Base-by-base conservation (phyloP, 495 filamentous ascomycete genomes). In the Aspergillus homomorphus region DNA sequence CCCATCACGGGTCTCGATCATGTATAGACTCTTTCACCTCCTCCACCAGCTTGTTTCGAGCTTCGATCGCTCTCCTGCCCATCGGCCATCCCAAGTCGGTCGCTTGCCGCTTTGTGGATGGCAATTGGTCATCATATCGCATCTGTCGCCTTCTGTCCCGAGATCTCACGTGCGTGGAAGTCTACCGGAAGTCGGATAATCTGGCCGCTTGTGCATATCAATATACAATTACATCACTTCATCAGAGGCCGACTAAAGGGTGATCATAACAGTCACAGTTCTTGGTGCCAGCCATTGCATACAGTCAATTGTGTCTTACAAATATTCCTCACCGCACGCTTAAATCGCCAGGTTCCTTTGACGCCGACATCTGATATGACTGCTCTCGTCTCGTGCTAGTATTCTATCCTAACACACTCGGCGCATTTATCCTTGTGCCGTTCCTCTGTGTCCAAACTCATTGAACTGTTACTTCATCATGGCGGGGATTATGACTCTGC, bases 401-500 rank as follows among this genome's bases (percentile, higher is more conserved):
- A 50, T 50, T 50, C 12, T 14, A 12, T 22, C 21, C 16, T n/a
- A 16, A 51, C 18, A 18, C 48, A 28, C n/a, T 51, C 12, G 24
- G 18, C 16, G 19, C 45, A 51, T 30, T 38, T 7, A 38, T 14
- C 15, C 33, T 10, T 12, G 2, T 10, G 2, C 15, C 24, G n/a
- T 52, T 18, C 33, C 8, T 9, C 33, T 5, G 33, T 12, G 14
- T 3, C 42, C 9, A 16, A 15, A 0, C 16, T 15, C 33, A 21
- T 20, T n/a, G 12, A 42, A 30, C 33, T 12, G 33, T 7, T 10
- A 22, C 18, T 24, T 8, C 53, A 63, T 28, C 24, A 66, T 66
- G 61, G 61, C 54, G 14, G 53, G 51, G 14, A 56, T 44, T 23
- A 33, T 51, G 19, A 12, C 54, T 22, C 30, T 59, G 18, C 19